Base-by-base conservation (phyloP, 2,329 filamentous ascomycete species). In the Trichoderma pleuroti region DNA sequence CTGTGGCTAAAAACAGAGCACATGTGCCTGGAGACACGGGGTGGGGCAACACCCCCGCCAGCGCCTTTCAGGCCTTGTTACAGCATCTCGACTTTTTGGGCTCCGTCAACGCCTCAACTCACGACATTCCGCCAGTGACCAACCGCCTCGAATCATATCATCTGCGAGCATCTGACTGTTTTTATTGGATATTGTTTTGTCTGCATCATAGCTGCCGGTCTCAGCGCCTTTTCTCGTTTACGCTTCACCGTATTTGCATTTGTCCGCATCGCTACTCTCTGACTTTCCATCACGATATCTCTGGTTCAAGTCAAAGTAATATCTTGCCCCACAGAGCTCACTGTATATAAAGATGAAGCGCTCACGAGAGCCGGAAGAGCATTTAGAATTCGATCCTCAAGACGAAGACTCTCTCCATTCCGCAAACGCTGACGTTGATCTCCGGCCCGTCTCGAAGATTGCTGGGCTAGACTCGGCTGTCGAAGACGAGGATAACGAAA, bases 301-400 rank as follows among this genome's bases (percentile, higher is more conserved):
- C 34, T 70, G 65, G 70, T 60, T 36, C 21, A n/a, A 64, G 26
- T 64, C 36, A 71, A 64, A 71, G 70, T 71, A 71, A 71, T 71
- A 60, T 34, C 52, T 34, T 71, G 49, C 70, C 70, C 70, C 70
- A 71, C 60, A 68, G 60, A 77, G 74, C 76, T 78, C 76, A 77
- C 76, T 72, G 71, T 75, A 75, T 68, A 21, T 61, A 74, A 71
- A 79, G 78, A 89, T 89, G 87, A 89, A 89, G 84, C 87, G 87
- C 83, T 86, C 86, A 86, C 86, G 87, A 82, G 86, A 87, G 82
- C 81, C 82, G 75, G 85, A 87, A 79, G 84, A 86, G 77, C 80
- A 82, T 74, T 72, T 78, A 79, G 78, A 80, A 74, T 73, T 75
- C 70, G 76, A 77, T 71, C 74, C 75, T 65, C 72, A 54, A 36